These are phyloP conservation scores for Iberis pinnata DNA, from an alignment of 345 rosid genomes.

Conservation along the genomic window DNA sequence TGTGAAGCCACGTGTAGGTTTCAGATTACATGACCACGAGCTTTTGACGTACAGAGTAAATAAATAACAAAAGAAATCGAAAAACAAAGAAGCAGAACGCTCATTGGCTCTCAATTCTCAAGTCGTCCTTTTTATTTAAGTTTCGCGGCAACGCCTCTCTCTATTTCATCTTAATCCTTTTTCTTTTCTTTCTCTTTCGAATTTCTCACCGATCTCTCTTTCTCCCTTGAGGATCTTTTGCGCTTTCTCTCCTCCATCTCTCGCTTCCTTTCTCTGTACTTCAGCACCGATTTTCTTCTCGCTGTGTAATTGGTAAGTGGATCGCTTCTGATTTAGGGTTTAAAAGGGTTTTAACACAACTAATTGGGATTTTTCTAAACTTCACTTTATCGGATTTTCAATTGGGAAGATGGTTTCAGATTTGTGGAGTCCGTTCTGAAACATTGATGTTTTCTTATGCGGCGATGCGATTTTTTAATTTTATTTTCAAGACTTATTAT, in stretches of 20 bases:
- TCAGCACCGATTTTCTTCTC: constrained; percentile 7
- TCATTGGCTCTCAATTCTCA: constrained; percentile 30
- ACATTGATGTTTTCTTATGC: not conserved
- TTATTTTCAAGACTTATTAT: not conserved
- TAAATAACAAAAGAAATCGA: not conserved
- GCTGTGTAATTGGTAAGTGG: constrained; percentile 30
- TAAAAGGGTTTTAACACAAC: not conserved
- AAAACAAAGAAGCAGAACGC: too few species aligned
- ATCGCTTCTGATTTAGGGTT: constrained; percentile 45
- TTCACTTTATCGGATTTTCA: too few species aligned
- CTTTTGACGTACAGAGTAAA: not conserved
- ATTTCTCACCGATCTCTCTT: constrained; percentile 14
- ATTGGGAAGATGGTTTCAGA: not conserved
- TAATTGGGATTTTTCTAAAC: not conserved
- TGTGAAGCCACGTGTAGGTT: constrained; percentile 14
- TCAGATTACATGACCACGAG: not conserved
- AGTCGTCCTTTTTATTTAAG: constrained; percentile 59
- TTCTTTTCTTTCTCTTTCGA: constrained; percentile 21
- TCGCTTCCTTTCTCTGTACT: not conserved
- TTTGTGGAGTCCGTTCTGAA: constrained; percentile 17
- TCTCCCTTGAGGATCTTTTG: not conserved
- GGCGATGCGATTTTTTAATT: not conserved
- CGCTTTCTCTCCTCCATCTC: constrained; percentile 15
- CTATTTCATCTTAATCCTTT: not conserved
- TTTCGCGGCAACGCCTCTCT: constrained; percentile 77